A percentile compares a stretch with the other conserved stretches of the same genome.
Evolutionary conservation across 1,139 yeast genomes (phyloP).

Genomic region (Magnusiomyces fungicola): DNA sequence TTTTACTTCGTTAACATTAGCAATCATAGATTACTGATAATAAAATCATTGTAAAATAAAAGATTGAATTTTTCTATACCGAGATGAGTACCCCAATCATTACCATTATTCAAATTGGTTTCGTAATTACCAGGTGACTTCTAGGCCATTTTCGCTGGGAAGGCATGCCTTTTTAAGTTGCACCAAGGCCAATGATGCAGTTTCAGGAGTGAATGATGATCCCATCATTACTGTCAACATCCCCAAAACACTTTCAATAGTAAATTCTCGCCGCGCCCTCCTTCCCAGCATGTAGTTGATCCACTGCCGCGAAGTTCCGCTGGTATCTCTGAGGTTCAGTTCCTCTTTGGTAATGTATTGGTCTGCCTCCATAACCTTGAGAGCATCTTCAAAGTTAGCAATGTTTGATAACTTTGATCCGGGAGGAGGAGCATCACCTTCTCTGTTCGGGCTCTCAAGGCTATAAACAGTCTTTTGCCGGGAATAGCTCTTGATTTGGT

Average conservation of each 20-base stretch:
- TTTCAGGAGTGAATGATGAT: slow-evolving; percentile 6
- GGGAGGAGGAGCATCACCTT: slow-evolving; percentile 8
- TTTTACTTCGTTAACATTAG: too few species aligned
- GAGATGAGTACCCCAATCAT: too few species aligned
- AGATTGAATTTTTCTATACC: too few species aligned
- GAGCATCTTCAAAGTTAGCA: slow-evolving; percentile 10
- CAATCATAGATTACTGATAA: too few species aligned
- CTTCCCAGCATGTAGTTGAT: slow-evolving; percentile 12
- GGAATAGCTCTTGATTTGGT: slow-evolving; percentile 1
- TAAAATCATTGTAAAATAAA: too few species aligned
- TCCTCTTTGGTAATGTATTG: slow-evolving; percentile 1
- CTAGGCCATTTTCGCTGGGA: slow-evolving; percentile 4
- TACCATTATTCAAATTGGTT: too few species aligned
- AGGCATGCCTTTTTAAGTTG: slow-evolving; percentile 11
- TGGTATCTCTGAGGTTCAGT: background rate
- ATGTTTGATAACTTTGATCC: slow-evolving; percentile 5
- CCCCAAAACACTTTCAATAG: slow-evolving; percentile 8
- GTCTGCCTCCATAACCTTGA: slow-evolving; percentile 10
- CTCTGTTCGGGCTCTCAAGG: background rate
- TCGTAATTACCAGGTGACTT: background rate
- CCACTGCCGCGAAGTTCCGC: slow-evolving; percentile 1
- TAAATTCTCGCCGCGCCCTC: slow-evolving; percentile 13
- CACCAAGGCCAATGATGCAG: slow-evolving; percentile 2
- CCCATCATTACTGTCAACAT: slow-evolving; percentile 7
- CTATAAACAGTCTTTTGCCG: background rate